Evolutionary conservation across 768 basidiomycete genomes (phyloP), one percentile per base, ranked within the genome.

Genomic region (Podaxis mareebaensis): DNA sequence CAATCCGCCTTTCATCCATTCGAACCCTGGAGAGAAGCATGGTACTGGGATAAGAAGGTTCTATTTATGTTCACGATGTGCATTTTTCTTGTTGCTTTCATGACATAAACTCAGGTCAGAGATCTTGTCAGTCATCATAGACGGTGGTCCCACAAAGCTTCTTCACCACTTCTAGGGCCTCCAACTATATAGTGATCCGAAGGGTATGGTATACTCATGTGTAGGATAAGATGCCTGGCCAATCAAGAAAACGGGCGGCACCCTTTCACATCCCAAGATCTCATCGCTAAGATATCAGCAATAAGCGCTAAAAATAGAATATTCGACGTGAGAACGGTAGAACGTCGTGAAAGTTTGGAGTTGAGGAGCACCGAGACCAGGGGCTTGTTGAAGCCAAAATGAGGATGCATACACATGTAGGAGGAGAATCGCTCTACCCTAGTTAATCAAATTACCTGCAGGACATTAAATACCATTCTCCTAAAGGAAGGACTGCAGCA

Each of bases 1-100:
- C 58, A 61, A 6, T 48, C 39, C 58, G 60, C 60, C 61, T n/a
- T 66, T 63, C 5, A 58, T 61, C 17, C 63, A 66, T 55, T 66
- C 26, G 12, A 33, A 17, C 12, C 8, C 30, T 33, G 30, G 30
- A 33, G 10, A 33, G 30, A 33, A 33, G 30, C 30, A 33, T 10
- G 30, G 8, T 33, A 33, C 30, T 33, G 30, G 1, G 30, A 8
- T 30, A 30, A 30, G 30, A 30, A 30, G 30, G 30, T 30, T 30
- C 8, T 30, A 33, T 33, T 33, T 33, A 30, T 8, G 30, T 33
- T 8, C 30, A 26, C 17, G 11, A n/a, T 0, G 24, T 26, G 7
- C 12, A 63, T 54, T 38, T 39, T 46, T 28, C 26, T 8, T 20
- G 55, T 48, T 15, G 30, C 30, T 33, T 8, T 8, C 30, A 33